Base-by-base conservation (phyloP, 2,329 filamentous ascomycete genomes). In the Cadophora malorum region DNA sequence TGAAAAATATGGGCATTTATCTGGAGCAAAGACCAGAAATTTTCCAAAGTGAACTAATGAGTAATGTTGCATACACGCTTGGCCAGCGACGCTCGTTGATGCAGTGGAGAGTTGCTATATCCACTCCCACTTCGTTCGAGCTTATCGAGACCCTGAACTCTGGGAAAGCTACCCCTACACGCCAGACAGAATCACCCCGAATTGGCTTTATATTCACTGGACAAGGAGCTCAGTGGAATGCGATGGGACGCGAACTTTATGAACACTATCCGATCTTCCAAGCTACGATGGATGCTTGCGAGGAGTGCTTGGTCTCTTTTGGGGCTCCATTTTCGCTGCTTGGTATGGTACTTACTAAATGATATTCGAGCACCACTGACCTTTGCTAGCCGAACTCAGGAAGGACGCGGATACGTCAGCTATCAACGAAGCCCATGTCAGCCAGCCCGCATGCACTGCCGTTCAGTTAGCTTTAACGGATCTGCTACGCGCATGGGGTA, bases 391-490 rank as follows among this genome's bases (percentile, higher is more conserved):
- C 2, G 69, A 70, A 23, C 38, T 70, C 35, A 65, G 21, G 14
- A 66, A 66, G 28, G 56, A 70, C 55, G 53, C 21, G 14, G 23
- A 68, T 8, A 50, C 47, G 3, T 63, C 70, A 21, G 61, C 59
- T 8, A 56, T 74, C n/a, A 74, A 77, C 56, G 61, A 69, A 64
- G 66, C 67, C 38, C 64, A 66, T 14, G 52, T 76, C n/a, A 69
- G 67, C 59, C 74, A 76, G 59, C 71, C 73, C 7, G 49, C 72
- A 2, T 74, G 67, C 52, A 75, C 74, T 4, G 74, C 73, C 12
- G 62, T 78, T 7, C 77, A 79, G 61, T 66, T 79, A 8, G 73
- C 71, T 16, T 52, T 78, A 4, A 71, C 78, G 5, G 71, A 77
- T 31, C 52, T 76, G 6, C 70, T 79, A 0, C 19, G n/a, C 2